Evolutionary conservation across 768 basidiomycete species (phyloP), one percentile per base, ranked within the genome.

Genomic region (Lanmaoa pseudosensibilis): DNA sequence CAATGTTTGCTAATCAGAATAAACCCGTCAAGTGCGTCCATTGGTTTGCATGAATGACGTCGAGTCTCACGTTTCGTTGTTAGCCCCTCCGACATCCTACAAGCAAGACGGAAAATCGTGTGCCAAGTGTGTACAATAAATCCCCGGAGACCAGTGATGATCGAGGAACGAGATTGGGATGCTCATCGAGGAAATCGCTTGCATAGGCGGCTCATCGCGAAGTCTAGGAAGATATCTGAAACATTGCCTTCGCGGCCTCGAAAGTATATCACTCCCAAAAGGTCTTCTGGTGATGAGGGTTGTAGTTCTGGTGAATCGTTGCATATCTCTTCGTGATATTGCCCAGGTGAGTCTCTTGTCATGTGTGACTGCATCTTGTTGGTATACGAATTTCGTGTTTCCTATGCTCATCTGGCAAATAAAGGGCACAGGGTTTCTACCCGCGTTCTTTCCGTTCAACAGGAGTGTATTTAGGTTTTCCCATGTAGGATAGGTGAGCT

Each of bases 51-150:
- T 38, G 36, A 33, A 46, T 59, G 50, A 55, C 25, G n/a, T 39
- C 1, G 27, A 19, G 40, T 56, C 54, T 65, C 46, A 68, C 15
- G 38, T 47, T 49, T 56, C 46, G 21, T 25, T 55, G 59, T 47
- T 40, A 93, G 90, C 59, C 88, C 90, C 3, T 70, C 72, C 2
- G 77, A 78, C 4, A 73, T 83, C 18, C 71, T 92, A 5, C 67
- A 73, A 44, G 82, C 83, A 1, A 80, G 84, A 48, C 81, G 75
- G 53, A 86, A 85, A 60, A 66, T 79, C 7, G 72, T 83, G 5
- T 94, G 91, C 67, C 64, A 77, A 3, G 68, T 78, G 11, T 94
- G 91, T 63, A 91, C 90, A 10, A 53, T 66, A 4, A 74, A 89
- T 52, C 63, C 76, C 2, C 70, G 77, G 21, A 75, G 78, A 25